Percentiles rank a stretch among this genome's conserved stretches.
phyloP scores from a whole-genome alignment of 495 filamentous ascomycete genomes.

The Niebla homalea region DNA sequence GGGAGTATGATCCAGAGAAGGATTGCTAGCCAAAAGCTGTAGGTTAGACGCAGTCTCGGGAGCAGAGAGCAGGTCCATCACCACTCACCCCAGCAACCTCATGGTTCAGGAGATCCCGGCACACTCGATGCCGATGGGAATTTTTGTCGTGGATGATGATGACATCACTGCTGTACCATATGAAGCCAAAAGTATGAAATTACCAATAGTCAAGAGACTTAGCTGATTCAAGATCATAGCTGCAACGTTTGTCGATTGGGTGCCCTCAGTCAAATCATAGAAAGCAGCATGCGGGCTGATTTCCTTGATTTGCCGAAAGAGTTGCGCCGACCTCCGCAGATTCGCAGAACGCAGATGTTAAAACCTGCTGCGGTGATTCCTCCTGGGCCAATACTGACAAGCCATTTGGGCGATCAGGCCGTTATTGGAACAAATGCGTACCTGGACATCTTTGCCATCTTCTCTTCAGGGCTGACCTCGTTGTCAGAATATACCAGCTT shows the following conservation, averaged over 20 bases:
- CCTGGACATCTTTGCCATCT: conserved; percentile 62
- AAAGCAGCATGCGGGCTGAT: not conserved
- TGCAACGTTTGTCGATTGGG: not conserved
- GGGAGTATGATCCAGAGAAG: not conserved
- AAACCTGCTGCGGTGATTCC: conserved; percentile 21
- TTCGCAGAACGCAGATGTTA: not conserved
- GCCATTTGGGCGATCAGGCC: not conserved
- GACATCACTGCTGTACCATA: not conserved
- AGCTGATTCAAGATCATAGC: conserved; percentile 1
- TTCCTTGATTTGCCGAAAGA: too few species aligned
- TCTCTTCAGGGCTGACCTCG: conserved; percentile 73
- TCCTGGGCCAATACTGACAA: conserved; percentile 26
- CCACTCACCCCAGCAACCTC: conserved; percentile 4
- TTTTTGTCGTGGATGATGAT: conserved; percentile 4
- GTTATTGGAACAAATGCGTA: conserved; percentile 55
- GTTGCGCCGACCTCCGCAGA: not conserved
- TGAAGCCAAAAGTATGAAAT: not conserved
- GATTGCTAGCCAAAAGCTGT: conserved; percentile 10
- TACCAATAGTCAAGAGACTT: conserved; percentile 6
- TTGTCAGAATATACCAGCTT: conserved; percentile 70
- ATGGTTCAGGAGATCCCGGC: not conserved
- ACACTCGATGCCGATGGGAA: not conserved
- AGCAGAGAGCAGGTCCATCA: conserved; percentile 15
- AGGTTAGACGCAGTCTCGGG: conserved; percentile 7
- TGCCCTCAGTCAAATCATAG: not conserved